Evolutionary conservation across 2,329 filamentous ascomycete species (phyloP), one percentile per base, ranked within the genome.

Genomic region (Ceratocystis variospora): DNA sequence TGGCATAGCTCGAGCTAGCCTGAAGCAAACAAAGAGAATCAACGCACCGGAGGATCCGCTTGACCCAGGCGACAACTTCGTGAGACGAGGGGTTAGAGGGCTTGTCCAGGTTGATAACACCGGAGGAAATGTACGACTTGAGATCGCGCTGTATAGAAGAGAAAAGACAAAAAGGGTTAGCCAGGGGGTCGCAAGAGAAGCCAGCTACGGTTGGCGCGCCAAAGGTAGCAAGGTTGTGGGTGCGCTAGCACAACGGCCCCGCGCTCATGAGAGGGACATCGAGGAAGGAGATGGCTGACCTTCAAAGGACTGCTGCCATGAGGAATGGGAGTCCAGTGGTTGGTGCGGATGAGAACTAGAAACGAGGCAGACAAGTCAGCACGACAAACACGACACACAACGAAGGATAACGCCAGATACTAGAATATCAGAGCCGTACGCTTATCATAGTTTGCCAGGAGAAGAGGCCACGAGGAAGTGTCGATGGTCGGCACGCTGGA

Each of bases 11-110:
- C 45, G 6, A 48, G 17, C n/a, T 2, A 48, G 46, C 46, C 45
- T 19, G n/a, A 22, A 22, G 46, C 46, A 19, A 19, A n/a, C 46
- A 22, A 10, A 41, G 48, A 7, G n/a, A n/a, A 22, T 66, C 65
- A 63, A 74, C 78, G 70, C 84, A 91, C 88, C 88, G 87, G 66
- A 99, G 83, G 73, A 97, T 97, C 73, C 93, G 87, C 87, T 99
- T 99, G 72, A 97, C 89, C 94, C 94, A 99, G 71, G 94, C 93
- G 74, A 99, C 94, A 71, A 99, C 94, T 82, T 99, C 94, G 83
- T 99, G 94, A 74, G 88, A 94, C 71, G 92, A 96, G 65, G 93
- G 93, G 81, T 99, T 99, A 64, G 92, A 95, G 67, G 93, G 94
- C 81, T 78, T 78, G 70, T 78, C 76, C 72, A 96, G 87, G 80